A percentile compares a stretch with the other conserved stretches of the same genome.
phyloP scores from a whole-genome alignment of 106 monocot species.

The Alisma plantagoaquatica region DNA sequence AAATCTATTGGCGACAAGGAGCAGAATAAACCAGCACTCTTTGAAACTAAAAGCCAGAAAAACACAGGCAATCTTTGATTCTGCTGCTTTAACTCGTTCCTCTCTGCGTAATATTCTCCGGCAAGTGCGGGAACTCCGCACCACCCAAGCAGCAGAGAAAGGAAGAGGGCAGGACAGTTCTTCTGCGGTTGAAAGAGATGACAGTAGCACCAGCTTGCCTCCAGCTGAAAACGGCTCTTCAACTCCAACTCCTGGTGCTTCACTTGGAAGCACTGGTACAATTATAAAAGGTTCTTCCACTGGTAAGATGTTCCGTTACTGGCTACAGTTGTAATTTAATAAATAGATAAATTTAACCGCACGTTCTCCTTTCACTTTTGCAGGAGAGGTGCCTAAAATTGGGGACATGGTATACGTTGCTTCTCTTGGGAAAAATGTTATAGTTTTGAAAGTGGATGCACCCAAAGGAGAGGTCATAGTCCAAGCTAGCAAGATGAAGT shows the following conservation, averaged over 20 bases:
- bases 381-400: slow-evolving; percentile 14
- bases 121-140: slow-evolving; percentile 28
- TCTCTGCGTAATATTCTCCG: slow-evolving; percentile 48
- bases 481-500: slow-evolving; percentile 56
- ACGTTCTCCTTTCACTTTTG: too few species aligned
- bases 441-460: slow-evolving; percentile 45
- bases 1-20: slow-evolving; percentile 34
- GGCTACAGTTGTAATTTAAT: too few species aligned
- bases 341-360: too few species aligned
- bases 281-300: too few species aligned
- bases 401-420: slow-evolving; percentile 52
- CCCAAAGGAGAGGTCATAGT: slow-evolving; percentile 57
- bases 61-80: slow-evolving; percentile 29
- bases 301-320: too few species aligned
- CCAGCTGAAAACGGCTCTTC: too few species aligned
- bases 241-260: too few species aligned
- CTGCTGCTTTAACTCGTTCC: slow-evolving; percentile 38
- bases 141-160: slow-evolving; percentile 2
- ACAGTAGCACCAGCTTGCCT: too few species aligned
- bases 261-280: too few species aligned
- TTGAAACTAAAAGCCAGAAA: slow-evolving; percentile 31
- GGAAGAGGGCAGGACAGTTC: background rate
- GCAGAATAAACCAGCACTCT: slow-evolving; percentile 27
- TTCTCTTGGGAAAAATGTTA: slow-evolving; percentile 45
- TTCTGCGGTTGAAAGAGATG: slow-evolving; percentile 6